Evolutionary conservation across 2,329 filamentous ascomycete genomes (phyloP).

Genomic region (Diplodia corticola): DNA sequence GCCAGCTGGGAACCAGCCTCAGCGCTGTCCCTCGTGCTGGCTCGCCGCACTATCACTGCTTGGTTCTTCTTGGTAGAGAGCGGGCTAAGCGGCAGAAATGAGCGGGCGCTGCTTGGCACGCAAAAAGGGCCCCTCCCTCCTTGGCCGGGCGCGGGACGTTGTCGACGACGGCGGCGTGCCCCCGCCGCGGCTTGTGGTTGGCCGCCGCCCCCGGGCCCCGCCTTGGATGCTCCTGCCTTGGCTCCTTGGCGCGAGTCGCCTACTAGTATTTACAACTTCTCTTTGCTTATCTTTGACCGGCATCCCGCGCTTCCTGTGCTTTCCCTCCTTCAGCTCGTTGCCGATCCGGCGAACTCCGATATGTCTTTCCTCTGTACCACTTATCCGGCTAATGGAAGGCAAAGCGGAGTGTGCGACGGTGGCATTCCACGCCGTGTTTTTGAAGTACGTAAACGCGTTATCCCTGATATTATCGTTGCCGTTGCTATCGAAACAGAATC

Average conservation of each 20-base stretch:
- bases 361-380: not conserved
- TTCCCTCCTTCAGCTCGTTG: not conserved
- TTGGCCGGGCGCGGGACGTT: slow-evolving; percentile 7
- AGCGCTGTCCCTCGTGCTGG: not conserved
- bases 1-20: too few relatives aligned
- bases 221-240: not conserved
- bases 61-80: not conserved
- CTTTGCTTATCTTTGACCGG: not conserved
- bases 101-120: not conserved
- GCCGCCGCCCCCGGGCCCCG: not conserved
- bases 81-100: not conserved
- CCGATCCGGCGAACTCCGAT: slow-evolving; percentile 1
- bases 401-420: too few relatives aligned
- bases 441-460: not conserved
- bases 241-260: not conserved
- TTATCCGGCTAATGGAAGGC: too few relatives aligned
- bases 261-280: not conserved
- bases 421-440: not conserved
- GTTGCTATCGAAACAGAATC: too few relatives aligned
- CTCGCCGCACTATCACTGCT: slow-evolving; percentile 6
- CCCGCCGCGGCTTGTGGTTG: not conserved
- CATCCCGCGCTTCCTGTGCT: not conserved
- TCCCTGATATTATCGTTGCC: too few relatives aligned
- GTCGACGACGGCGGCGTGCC: not conserved
- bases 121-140: too few relatives aligned